Evolutionary conservation across 2,329 filamentous ascomycete species (phyloP).

Genomic region (Paraphaeosphaeria minitans): DNA sequence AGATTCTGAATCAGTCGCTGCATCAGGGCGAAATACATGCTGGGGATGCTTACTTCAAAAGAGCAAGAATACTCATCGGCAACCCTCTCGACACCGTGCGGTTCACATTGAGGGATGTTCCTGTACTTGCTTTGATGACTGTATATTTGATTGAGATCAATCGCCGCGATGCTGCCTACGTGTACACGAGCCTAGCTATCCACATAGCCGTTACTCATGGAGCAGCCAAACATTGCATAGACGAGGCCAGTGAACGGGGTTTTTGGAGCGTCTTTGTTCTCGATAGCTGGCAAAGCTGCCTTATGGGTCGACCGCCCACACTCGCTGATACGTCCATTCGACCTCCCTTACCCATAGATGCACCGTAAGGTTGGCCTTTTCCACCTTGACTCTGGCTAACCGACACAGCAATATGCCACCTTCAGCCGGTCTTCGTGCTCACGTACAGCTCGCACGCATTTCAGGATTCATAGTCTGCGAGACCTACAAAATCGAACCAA

Average conservation of each 20-base stretch:
- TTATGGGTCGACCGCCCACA: slow-evolving; percentile 34
- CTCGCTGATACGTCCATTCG: slow-evolving; percentile 33
- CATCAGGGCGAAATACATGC: slow-evolving; percentile 24
- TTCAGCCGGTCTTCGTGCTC: slow-evolving; percentile 29
- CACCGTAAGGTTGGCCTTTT: slow-evolving; percentile 20
- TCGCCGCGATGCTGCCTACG: slow-evolving; percentile 33
- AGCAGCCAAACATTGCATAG: slow-evolving; percentile 22
- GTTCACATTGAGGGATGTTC: slow-evolving; percentile 31
- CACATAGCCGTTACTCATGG: slow-evolving; percentile 35
- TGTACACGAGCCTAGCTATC: slow-evolving; percentile 33
- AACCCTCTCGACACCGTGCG: slow-evolving; percentile 34
- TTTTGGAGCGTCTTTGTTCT: slow-evolving; percentile 36
- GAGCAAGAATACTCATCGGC: slow-evolving; percentile 30
- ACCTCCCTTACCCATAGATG: slow-evolving; percentile 27
- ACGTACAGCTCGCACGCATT: slow-evolving; percentile 30
- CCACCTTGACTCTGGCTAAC: slow-evolving; percentile 3
- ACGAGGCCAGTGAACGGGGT: slow-evolving; percentile 27
- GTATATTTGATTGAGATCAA: slow-evolving; percentile 38
- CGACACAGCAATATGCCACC: slow-evolving; percentile 25
- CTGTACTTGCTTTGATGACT: slow-evolving; percentile 32
- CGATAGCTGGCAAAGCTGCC: slow-evolving; percentile 33
- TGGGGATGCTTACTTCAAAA: slow-evolving; percentile 32
- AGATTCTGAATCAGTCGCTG: slow-evolving; percentile 20
- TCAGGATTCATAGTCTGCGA: slow-evolving; percentile 35
- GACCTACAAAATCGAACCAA: slow-evolving; percentile 30